Evolutionary conservation across 768 basidiomycete genomes (phyloP).

Genomic region (Boletus barrowsii): DNA sequence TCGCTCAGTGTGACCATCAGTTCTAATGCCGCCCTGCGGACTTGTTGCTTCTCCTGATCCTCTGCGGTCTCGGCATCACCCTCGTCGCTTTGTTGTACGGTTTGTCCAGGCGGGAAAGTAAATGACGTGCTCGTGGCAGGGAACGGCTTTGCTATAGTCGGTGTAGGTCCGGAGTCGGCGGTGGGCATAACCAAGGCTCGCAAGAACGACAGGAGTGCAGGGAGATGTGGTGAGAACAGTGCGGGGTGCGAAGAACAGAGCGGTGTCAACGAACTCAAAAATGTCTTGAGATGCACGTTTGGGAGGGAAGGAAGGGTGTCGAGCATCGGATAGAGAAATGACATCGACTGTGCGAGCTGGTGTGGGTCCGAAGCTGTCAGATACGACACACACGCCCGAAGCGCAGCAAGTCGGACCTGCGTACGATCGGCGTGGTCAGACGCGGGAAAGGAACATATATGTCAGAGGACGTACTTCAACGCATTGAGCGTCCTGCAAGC

Average conservation of each 20-base stretch:
- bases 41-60: constrained; percentile 64
- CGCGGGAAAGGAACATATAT: not conserved
- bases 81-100: constrained; percentile 28
- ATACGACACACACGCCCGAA: constrained; percentile 68
- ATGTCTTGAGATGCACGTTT: constrained; percentile 53
- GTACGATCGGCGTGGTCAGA: not conserved
- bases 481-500: constrained; percentile 63
- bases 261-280: constrained; percentile 67
- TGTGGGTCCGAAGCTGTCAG: constrained; percentile 57
- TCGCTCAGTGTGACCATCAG: constrained; percentile 83
- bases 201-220: constrained; percentile 64
- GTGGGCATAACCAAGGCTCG: constrained; percentile 67
- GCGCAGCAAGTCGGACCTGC: constrained; percentile 71
- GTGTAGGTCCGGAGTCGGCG: constrained; percentile 51
- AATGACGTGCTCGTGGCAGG: constrained; percentile 36
- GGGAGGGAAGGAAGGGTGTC: constrained; percentile 66
- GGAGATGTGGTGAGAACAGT: constrained; percentile 73
- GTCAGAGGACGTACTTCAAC: constrained; percentile 49
- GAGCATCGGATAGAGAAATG: constrained; percentile 68
- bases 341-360: constrained; percentile 59
- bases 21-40: constrained; percentile 74
- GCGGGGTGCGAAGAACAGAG: constrained; percentile 64
- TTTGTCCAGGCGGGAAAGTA: constrained; percentile 37
- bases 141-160: constrained; percentile 48
- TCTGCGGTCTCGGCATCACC: constrained; percentile 40